Conservation (phyloP, 1,284 basidiomycete species). For the Kwoniella shivajii region DNA sequence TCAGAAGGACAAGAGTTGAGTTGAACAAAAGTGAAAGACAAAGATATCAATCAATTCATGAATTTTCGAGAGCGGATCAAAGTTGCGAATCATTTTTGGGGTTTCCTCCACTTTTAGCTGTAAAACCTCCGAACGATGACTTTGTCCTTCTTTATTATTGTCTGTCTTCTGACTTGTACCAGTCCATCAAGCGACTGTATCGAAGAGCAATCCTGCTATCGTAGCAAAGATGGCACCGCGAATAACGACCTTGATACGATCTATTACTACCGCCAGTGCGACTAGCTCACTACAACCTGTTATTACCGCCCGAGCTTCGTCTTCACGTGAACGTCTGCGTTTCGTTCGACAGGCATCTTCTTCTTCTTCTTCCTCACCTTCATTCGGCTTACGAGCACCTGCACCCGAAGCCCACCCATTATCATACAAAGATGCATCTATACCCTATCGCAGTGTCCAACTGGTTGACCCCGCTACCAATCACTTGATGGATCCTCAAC, state of each 20-base stretch:
- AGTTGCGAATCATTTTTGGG: no score
- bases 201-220: no score
- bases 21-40: neutral
- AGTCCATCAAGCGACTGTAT: no score
- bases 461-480: constrained; percentile 33
- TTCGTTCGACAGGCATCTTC: neutral
- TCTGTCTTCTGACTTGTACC: no score
- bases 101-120: no score
- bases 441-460: constrained; percentile 45
- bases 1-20: neutral
- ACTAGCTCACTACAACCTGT: neutral
- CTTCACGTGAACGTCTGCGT: neutral
- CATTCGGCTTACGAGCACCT: constrained; percentile 10
- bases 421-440: constrained; percentile 17
- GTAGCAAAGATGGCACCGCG: no score
- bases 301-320: neutral
- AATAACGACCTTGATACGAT: no score
- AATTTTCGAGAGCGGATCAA: no score
- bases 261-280: no score
- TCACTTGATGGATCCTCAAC: constrained; percentile 23
- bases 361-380: constrained; percentile 15
- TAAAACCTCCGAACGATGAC: no score
- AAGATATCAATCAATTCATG: no score
- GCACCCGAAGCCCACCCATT: constrained; percentile 4
- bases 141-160: no score